Evolutionary conservation across 306 rosid species (phyloP).

Genomic region (Casuarina equisetifolia): DNA sequence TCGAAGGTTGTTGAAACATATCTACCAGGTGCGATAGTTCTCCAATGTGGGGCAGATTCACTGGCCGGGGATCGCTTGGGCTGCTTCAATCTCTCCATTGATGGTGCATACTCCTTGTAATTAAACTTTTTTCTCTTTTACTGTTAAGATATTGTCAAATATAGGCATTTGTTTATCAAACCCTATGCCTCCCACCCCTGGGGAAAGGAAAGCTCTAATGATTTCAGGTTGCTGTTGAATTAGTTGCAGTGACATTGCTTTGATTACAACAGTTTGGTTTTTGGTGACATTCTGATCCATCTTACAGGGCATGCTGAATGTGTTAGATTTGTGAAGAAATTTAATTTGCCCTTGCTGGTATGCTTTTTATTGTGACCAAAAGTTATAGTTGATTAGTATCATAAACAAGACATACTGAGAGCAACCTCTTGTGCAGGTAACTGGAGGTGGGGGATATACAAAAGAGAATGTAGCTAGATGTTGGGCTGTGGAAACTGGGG

Average conservation of each 20-base stretch:
- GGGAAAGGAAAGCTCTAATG: background rate
- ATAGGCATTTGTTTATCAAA: too few relatives aligned
- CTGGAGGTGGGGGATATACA: conserved; percentile 99
- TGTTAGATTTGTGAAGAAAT: conserved; percentile 88
- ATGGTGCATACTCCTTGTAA: conserved; percentile 77
- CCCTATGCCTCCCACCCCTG: background rate
- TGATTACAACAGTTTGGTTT: conserved; percentile 17
- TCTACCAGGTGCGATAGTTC: conserved; percentile 92
- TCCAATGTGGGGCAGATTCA: conserved; percentile 99
- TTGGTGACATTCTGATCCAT: conserved; percentile 24
- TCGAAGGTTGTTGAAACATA: conserved; percentile 97
- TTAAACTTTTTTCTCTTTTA: conserved; percentile 29
- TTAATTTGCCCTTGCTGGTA: conserved; percentile 95
- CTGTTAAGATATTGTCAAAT: conserved; percentile 2
- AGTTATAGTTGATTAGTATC: background rate
- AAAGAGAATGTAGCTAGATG: conserved; percentile 99
- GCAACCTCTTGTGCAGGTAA: conserved; percentile 58
- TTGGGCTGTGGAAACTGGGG: conserved; percentile 97
- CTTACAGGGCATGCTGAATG: conserved; percentile 91
- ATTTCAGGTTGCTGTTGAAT: conserved; percentile 13
- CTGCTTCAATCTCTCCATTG: conserved; percentile 99
- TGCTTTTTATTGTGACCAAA: conserved; percentile 19
- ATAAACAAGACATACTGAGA: conserved; percentile 22
- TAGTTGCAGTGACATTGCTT: conserved; percentile 14
- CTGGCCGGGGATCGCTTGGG: conserved; percentile 99